Evolutionary conservation across 768 basidiomycete genomes (phyloP).

Genomic region (Pleurotus tuoliensis): DNA sequence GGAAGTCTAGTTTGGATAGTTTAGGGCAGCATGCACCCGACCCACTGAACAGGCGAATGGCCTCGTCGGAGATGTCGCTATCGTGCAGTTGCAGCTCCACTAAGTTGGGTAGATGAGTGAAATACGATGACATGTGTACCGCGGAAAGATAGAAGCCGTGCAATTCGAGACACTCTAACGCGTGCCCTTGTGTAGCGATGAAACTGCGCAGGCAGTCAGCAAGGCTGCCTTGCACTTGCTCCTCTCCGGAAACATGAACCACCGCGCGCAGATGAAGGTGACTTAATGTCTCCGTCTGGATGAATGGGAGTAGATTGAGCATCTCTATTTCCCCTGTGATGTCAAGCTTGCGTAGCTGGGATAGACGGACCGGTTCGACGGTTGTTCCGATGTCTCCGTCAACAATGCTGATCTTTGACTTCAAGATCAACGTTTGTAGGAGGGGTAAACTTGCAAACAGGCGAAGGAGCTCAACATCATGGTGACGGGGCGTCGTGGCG

Average conservation of each 20-base stretch:
- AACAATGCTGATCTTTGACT: not conserved
- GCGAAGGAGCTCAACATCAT: not conserved
- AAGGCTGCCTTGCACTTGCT: not conserved
- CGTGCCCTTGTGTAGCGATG: constrained; percentile 20
- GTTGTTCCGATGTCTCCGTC: not conserved
- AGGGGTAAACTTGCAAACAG: not conserved
- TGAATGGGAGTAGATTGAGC: not conserved
- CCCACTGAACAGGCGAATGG: constrained; percentile 34
- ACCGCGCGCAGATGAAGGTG: not conserved
- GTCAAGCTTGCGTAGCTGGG: not conserved
- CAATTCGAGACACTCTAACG: constrained; percentile 25
- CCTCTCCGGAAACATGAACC: not conserved
- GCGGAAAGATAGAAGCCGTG: constrained; percentile 22
- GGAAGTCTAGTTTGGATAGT: constrained; percentile 47
- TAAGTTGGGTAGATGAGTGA: constrained; percentile 32
- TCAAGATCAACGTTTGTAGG: not conserved
- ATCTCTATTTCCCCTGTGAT: not conserved
- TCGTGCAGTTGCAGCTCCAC: constrained; percentile 53
- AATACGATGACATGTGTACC: constrained; percentile 18
- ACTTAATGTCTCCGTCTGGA: not conserved
- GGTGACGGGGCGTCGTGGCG: constrained; percentile 19
- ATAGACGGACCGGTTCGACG: not conserved
- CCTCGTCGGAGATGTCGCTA: constrained; percentile 49
- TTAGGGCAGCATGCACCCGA: constrained; percentile 40
- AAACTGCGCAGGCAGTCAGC: constrained; percentile 9